Base-by-base conservation (phyloP, 179 eudicot species). In the Camellia oleifera region DNA sequence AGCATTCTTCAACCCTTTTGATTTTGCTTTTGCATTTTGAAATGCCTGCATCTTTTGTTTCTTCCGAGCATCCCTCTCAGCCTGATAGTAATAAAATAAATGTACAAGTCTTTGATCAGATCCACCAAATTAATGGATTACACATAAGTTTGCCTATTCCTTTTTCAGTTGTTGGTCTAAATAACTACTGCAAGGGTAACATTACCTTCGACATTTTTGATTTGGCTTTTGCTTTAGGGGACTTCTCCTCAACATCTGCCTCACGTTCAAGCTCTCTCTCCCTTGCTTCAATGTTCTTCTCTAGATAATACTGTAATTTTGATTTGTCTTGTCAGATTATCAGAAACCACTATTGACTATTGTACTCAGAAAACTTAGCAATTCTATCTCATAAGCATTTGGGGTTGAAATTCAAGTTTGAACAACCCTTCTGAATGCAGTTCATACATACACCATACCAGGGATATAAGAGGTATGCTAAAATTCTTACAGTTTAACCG, bases 281-380 rank as follows among this genome's bases (percentile, higher is more conserved):
- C 80, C 98, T 91, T 61, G 97, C 98, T 45, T 97, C 97, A 69
- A 94, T 88, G 83, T 97, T 97, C 91, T 97, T 94, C 93, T 94
- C 98, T 67, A 94, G 76, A 87, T 97, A 94, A 81, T 97, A 94
- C 98, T 97, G 90, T 52, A 85, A 77, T 45, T 18, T 4, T 23
- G 76, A 80, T 72, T 32, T 32, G 40, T 32, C 40, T 32, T 44
- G 26, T 68, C 15, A 10, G 4, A 72, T 61, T 7, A 68, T 68
- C 68, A 78, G 68, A 78, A 78, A 70, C 68, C 45, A 26, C 75
- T 17, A 44, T 20, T 15, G 7, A 26, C 75, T 26, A 44, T 20
- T 15, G 7, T 5, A 42, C 65, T 32, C 65, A 68, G 2, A 11
- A 32, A 17, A 66, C 50, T 7, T 14, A 0, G 50, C 13, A 45